Percentiles rank a stretch among this genome's conserved stretches.
Evolutionary conservation across 2,329 filamentous ascomycete species (phyloP).

Genomic region (Colletotrichum brevisporum): DNA sequence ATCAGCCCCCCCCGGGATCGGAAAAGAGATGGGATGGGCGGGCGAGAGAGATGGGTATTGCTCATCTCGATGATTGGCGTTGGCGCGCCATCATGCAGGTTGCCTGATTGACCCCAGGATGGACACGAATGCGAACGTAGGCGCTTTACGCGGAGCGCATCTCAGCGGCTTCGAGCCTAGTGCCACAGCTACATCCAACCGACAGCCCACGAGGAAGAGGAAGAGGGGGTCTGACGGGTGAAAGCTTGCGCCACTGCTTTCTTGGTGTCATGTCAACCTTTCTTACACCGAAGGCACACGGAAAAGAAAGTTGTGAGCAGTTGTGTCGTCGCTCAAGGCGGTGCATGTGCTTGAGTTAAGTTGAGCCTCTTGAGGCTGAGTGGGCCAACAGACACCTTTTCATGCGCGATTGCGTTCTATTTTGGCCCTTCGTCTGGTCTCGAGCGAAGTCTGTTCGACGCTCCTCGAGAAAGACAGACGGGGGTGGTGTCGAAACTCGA

Average conservation of each 20-base stretch:
- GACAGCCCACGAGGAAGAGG: background rate
- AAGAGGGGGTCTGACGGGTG: background rate
- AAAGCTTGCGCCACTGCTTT: constrained; percentile 21
- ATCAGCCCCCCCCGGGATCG: constrained; percentile 2
- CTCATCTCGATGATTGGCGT: constrained; percentile 25
- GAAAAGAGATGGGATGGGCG: constrained; percentile 25
- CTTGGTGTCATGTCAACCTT: background rate
- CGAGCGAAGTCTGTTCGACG: constrained; percentile 13
- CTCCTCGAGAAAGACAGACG: background rate
- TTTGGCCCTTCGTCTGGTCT: constrained; percentile 31
- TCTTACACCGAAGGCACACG: background rate
- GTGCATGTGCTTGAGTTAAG: constrained; percentile 12
- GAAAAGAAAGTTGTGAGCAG: no score
- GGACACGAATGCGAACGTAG: constrained; percentile 33
- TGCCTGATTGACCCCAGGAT: constrained; percentile 26
- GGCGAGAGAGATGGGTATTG: constrained; percentile 17
- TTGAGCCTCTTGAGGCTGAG: constrained; percentile 16
- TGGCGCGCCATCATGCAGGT: constrained; percentile 19
- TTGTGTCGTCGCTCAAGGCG: background rate
- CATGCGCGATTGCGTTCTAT: constrained; percentile 17
- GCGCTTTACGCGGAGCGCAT: constrained; percentile 31
- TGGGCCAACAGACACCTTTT: background rate
- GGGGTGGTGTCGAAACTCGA: constrained; percentile 27
- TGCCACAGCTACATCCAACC: constrained; percentile 22
- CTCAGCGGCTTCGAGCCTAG: constrained; percentile 24